Conservation (phyloP, 345 rosid species). For the Eucalyptus sideroxylon region DNA sequence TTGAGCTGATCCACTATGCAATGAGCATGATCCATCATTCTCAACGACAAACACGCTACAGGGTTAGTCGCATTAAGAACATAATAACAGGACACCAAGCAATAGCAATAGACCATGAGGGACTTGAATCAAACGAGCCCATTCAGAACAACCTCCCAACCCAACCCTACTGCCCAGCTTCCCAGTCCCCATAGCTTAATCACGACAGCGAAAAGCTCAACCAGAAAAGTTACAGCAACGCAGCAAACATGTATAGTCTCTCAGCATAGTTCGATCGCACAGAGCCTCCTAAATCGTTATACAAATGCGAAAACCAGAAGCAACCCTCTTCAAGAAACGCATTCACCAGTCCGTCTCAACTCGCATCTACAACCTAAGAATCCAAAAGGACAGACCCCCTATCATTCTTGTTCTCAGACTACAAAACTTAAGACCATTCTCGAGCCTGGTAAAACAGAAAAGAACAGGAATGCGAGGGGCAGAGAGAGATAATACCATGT, state of each 20-base stretch:
- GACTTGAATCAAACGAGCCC: background rate
- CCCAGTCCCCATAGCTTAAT: background rate
- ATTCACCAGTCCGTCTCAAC: background rate
- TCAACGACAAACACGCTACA: background rate
- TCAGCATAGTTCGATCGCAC: background rate
- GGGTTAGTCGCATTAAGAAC: background rate
- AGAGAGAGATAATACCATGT: slow-evolving; percentile 18
- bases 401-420: background rate
- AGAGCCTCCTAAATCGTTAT: background rate
- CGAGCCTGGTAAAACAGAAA: background rate
- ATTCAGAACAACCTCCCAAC: background rate
- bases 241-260: background rate
- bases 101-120: background rate
- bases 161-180: background rate
- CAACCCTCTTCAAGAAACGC: background rate
- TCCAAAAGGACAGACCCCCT: background rate
- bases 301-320: background rate
- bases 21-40: background rate
- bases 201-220: background rate
- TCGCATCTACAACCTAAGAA: background rate
- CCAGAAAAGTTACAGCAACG: background rate
- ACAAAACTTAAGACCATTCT: background rate
- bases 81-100: background rate
- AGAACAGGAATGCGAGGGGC: background rate
- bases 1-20: background rate